Conservation (phyloP, 192 early-diverging fungal species). For the Spinellus fusiger region DNA sequence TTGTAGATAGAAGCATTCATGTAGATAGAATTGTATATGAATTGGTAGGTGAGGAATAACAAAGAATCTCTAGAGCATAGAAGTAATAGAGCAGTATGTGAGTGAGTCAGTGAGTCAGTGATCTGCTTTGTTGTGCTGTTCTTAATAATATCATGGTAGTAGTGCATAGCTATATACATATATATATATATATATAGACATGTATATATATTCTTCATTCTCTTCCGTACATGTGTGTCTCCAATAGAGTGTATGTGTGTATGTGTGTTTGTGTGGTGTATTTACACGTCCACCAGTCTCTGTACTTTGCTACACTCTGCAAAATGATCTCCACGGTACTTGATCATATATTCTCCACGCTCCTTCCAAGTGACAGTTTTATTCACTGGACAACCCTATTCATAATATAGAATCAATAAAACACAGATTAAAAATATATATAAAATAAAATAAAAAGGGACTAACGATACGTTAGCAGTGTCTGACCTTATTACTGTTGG, state of each 20-base stretch:
- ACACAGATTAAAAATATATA: constrained; percentile 7
- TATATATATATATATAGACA: too few species aligned
- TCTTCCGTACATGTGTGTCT: too few species aligned
- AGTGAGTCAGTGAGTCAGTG: neutral
- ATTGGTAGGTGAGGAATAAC: neutral
- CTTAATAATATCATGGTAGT: too few species aligned
- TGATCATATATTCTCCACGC: constrained; percentile 46
- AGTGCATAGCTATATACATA: too few species aligned
- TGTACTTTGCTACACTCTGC: constrained; percentile 43
- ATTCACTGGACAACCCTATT: constrained; percentile 39
- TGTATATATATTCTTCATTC: too few species aligned
- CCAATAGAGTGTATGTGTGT: neutral
- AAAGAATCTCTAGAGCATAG: too few species aligned
- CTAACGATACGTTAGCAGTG: neutral
- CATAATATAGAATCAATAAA: neutral
- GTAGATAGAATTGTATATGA: neutral
- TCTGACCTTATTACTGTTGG: constrained; percentile 47
- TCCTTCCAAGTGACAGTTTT: constrained; percentile 51
- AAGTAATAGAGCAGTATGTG: too few species aligned
- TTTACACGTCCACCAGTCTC: constrained; percentile 30
- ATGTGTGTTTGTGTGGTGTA: neutral
- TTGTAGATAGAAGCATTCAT: neutral
- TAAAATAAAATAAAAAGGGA: neutral
- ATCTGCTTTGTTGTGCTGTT: too few species aligned
- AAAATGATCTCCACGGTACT: constrained; percentile 52